phyloP scores from a whole-genome alignment of 192 early-diverging fungal genomes.

The Phlyctochytrium planicorne region DNA sequence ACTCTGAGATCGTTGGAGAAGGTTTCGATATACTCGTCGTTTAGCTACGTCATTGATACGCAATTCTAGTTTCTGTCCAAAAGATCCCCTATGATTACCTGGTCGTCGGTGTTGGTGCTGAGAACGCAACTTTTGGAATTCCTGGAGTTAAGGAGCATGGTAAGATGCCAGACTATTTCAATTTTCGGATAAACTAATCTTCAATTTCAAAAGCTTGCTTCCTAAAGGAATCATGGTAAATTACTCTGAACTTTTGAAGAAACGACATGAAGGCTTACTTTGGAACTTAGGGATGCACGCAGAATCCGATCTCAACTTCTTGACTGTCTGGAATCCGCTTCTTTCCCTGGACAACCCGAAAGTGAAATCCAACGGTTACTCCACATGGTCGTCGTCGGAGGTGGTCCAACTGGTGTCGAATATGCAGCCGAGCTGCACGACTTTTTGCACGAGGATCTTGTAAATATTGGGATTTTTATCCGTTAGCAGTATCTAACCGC shows the following conservation, averaged over 20 bases:
- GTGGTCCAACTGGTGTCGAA: slow-evolving; percentile 62
- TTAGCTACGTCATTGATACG: too few relatives aligned
- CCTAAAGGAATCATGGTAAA: slow-evolving; percentile 63
- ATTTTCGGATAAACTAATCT: not conserved
- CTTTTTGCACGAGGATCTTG: slow-evolving; percentile 74
- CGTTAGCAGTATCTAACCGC: not conserved
- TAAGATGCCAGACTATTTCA: not conserved
- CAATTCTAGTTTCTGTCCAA: slow-evolving; percentile 46
- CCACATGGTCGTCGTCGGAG: slow-evolving; percentile 80
- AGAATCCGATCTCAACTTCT: slow-evolving; percentile 75
- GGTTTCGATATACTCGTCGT: not conserved
- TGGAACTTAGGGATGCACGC: slow-evolving; percentile 70
- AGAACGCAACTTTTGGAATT: slow-evolving; percentile 81
- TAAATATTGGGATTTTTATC: slow-evolving; percentile 15
- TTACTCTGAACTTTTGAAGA: not conserved
- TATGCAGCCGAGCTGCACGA: slow-evolving; percentile 84
- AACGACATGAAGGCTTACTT: not conserved
- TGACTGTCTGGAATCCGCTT: slow-evolving; percentile 66
- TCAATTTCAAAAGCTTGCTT: slow-evolving; percentile 55
- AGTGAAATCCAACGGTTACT: slow-evolving; percentile 71
- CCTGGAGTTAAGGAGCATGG: slow-evolving; percentile 66
- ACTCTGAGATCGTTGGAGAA: slow-evolving; percentile 67
- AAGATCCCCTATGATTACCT: slow-evolving; percentile 74
- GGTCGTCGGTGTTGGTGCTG: slow-evolving; percentile 73
- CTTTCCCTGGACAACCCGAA: slow-evolving; percentile 71